Evolutionary conservation across 345 rosid species (phyloP).

Genomic region (Raphanus raphanistrum): DNA sequence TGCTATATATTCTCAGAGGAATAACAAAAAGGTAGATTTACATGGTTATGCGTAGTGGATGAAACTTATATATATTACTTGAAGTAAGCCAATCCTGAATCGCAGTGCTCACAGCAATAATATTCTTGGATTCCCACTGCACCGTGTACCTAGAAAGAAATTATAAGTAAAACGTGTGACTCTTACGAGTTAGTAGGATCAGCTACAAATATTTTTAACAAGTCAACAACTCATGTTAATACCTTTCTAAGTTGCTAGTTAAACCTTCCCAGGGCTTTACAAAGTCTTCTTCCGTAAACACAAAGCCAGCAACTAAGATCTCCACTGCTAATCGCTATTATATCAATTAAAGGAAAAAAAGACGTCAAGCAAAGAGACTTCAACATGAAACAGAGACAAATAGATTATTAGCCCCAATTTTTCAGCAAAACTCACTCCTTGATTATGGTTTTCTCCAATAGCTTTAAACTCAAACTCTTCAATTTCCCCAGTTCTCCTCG

Average conservation of each 20-base stretch:
- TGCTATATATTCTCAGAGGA: conserved; percentile 13
- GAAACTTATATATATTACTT: conserved; percentile 63
- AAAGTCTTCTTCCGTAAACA: conserved; percentile 73
- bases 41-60: not conserved
- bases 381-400: not conserved
- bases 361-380: not conserved
- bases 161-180: not conserved
- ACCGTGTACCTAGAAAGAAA: conserved; percentile 59
- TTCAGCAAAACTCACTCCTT: conserved; percentile 43
- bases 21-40: not conserved
- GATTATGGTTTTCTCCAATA: conserved; percentile 78
- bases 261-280: conserved; percentile 87
- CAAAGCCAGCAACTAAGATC: conserved; percentile 83
- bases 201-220: not conserved
- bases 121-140: conserved; percentile 89
- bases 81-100: conserved; percentile 99
- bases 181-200: not conserved
- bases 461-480: conserved; percentile 92
- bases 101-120: conserved; percentile 94
- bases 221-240: conserved; percentile 16
- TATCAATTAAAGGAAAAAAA: not conserved
- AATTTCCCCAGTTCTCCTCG: conserved; percentile 75
- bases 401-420: not conserved
- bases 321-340: conserved; percentile 79
- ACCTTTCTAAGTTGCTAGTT: conserved; percentile 87